Evolutionary conservation across 495 filamentous ascomycete genomes (phyloP).

Genomic region (Letharia lupina): DNA sequence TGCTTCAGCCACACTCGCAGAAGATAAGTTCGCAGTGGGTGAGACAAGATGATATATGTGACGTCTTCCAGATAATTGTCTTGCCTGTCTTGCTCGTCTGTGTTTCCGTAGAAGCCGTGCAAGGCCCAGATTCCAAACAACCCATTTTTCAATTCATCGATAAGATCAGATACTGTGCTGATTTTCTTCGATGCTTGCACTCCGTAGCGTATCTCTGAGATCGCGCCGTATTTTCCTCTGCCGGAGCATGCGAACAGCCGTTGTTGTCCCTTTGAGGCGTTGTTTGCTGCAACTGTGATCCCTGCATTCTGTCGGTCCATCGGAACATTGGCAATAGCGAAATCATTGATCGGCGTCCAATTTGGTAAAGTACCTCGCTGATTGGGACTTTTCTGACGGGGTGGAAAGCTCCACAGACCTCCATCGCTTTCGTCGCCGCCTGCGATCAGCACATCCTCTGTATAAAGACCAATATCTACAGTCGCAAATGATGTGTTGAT

Average conservation of each 20-base stretch:
- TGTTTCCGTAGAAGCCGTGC: conserved; percentile 10
- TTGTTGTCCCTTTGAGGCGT: conserved; percentile 26
- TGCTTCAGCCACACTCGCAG: conserved; percentile 1
- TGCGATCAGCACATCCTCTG: conserved; percentile 67
- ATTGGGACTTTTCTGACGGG: conserved; percentile 32
- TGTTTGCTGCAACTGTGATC: neutral
- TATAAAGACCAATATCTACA: conserved; percentile 38
- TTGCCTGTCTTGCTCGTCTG: neutral
- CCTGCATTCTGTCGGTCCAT: neutral
- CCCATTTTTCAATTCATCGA: conserved; percentile 38
- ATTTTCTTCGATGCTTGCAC: conserved; percentile 51
- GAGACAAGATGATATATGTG: conserved; percentile 13
- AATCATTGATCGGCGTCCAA: conserved; percentile 76
- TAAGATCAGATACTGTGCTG: conserved; percentile 33
- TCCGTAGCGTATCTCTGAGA: conserved; percentile 65
- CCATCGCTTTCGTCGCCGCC: conserved; percentile 79
- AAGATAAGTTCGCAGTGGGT: conserved; percentile 18
- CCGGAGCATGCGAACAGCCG: conserved; percentile 53
- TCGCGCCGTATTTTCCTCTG: conserved; percentile 47
- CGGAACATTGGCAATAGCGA: conserved; percentile 39
- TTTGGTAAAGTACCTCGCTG: conserved; percentile 59
- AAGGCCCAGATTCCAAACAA: conserved; percentile 42
- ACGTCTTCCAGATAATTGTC: conserved; percentile 12
- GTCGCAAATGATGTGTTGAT: conserved; percentile 61
- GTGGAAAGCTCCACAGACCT: conserved; percentile 61